Percentiles rank a stretch among this genome's conserved stretches.
These are phyloP conservation scores for Russula virescens DNA, from an alignment of 768 basidiomycete species.

Conservation along the genomic window DNA sequence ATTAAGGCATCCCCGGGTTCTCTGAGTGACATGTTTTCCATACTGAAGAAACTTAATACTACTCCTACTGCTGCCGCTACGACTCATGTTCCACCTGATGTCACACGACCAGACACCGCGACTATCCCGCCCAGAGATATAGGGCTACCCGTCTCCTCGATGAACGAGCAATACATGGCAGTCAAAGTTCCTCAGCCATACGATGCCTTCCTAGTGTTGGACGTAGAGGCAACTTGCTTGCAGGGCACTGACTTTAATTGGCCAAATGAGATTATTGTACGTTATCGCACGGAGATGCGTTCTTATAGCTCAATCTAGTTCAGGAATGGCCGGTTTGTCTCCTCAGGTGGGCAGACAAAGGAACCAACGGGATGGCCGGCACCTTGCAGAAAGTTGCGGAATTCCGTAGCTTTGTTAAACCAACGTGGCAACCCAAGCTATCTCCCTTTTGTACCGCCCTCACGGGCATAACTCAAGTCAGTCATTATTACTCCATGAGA, in stretches of 20 bases:
- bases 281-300: constrained; percentile 29
- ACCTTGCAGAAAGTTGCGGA: constrained; percentile 67
- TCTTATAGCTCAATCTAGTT: constrained; percentile 11
- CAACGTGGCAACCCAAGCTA: constrained; percentile 78
- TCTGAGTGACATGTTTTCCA: constrained; percentile 19
- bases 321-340: constrained; percentile 94
- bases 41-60: constrained; percentile 12
- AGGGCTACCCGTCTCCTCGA: constrained; percentile 3
- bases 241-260: constrained; percentile 66
- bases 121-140: background rate
- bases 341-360: constrained; percentile 71
- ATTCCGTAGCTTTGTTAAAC: constrained; percentile 83
- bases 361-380: constrained; percentile 44
- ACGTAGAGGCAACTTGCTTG: constrained; percentile 83
- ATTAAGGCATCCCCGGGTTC: background rate
- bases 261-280: constrained; percentile 94
- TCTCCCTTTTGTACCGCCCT: constrained; percentile 80
- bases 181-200: constrained; percentile 42
- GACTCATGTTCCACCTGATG: constrained; percentile 2
- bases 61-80: constrained; percentile 16
- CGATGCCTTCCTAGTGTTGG: constrained; percentile 81
- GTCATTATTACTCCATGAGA: constrained; percentile 27
- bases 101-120: constrained; percentile 3
- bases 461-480: constrained; percentile 90
- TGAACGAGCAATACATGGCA: background rate